phyloP scores from a whole-genome alignment of 73 alveolate species.

The Stentor coeruleus region DNA sequence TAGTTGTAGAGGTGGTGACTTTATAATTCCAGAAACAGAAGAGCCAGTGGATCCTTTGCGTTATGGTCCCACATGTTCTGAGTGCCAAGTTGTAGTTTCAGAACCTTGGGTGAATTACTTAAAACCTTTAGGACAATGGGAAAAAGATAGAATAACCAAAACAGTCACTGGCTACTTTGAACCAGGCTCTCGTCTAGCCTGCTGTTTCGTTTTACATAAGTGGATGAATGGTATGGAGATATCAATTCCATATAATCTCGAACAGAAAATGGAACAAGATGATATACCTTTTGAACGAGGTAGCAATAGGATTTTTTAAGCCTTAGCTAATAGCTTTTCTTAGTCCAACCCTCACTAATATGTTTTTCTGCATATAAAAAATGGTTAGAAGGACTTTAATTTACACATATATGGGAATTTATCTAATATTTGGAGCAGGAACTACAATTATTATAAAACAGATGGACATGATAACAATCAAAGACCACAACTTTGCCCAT shows the following conservation, averaged over 20 bases:
- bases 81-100: slow-evolving; percentile 22
- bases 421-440: slow-evolving; percentile 2
- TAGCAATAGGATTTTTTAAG: no score
- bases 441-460: not conserved
- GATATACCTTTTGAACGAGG: not conserved
- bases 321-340: no score
- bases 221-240: slow-evolving; percentile 31
- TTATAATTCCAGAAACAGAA: slow-evolving; percentile 21
- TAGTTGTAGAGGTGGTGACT: slow-evolving; percentile 25
- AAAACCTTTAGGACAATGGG: not conserved
- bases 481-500: not conserved
- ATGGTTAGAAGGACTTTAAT: no score
- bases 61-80: slow-evolving; percentile 27
- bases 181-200: slow-evolving; percentile 24
- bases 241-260: not conserved
- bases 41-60: slow-evolving; percentile 15
- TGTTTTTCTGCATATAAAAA: no score
- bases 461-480: not conserved
- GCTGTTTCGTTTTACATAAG: slow-evolving; percentile 1
- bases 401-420: no score
- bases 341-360: no score
- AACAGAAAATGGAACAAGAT: not conserved
- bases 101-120: slow-evolving; percentile 29
- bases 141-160: not conserved
- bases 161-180: not conserved